Evolutionary conservation across 2,329 filamentous ascomycete species (phyloP).

Genomic region (Teratosphaeria pseudoeucalypti): DNA sequence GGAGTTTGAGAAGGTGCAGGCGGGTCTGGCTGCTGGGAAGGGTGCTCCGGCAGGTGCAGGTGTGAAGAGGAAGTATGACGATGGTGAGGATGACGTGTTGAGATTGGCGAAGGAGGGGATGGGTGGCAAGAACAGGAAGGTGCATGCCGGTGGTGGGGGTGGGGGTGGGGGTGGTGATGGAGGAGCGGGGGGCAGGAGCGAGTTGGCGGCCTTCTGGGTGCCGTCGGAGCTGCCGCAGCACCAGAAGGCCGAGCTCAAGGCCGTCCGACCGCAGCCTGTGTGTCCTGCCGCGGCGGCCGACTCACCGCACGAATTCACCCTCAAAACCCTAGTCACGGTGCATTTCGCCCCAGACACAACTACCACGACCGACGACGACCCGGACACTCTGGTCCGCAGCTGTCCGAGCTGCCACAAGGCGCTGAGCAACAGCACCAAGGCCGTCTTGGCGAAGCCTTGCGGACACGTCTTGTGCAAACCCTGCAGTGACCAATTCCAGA

Average conservation of each 20-base stretch:
- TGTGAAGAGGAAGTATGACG: slow-evolving; percentile 68
- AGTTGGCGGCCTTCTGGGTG: slow-evolving; percentile 88
- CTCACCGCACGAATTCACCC: slow-evolving; percentile 60
- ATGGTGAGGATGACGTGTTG: slow-evolving; percentile 66
- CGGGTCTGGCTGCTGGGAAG: slow-evolving; percentile 37
- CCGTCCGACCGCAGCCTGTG: slow-evolving; percentile 39
- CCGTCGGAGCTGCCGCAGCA: slow-evolving; percentile 66
- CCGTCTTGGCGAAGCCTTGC: slow-evolving; percentile 75
- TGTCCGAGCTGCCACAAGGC: slow-evolving; percentile 82
- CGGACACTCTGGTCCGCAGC: slow-evolving; percentile 37
- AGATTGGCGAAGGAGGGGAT: slow-evolving; percentile 58
- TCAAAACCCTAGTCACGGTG: slow-evolving; percentile 67
- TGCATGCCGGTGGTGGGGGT: slow-evolving; percentile 48
- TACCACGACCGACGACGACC: slow-evolving; percentile 16
- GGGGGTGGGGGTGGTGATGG: slow-evolving; percentile 39
- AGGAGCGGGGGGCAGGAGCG: slow-evolving; percentile 47
- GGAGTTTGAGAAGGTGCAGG: slow-evolving; percentile 79
- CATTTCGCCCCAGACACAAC: slow-evolving; percentile 64
- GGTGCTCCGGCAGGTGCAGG: slow-evolving; percentile 12
- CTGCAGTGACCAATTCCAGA: slow-evolving; percentile 77
- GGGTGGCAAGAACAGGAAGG: slow-evolving; percentile 51
- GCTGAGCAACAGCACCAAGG: slow-evolving; percentile 71
- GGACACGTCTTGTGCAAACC: slow-evolving; percentile 83
- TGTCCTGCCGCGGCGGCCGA: slow-evolving; percentile 50
- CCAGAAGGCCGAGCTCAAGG: slow-evolving; percentile 35